Evolutionary conservation across 768 basidiomycete species (phyloP), one percentile per base, ranked within the genome.

Genomic region (Psilocybe cubensis): DNA sequence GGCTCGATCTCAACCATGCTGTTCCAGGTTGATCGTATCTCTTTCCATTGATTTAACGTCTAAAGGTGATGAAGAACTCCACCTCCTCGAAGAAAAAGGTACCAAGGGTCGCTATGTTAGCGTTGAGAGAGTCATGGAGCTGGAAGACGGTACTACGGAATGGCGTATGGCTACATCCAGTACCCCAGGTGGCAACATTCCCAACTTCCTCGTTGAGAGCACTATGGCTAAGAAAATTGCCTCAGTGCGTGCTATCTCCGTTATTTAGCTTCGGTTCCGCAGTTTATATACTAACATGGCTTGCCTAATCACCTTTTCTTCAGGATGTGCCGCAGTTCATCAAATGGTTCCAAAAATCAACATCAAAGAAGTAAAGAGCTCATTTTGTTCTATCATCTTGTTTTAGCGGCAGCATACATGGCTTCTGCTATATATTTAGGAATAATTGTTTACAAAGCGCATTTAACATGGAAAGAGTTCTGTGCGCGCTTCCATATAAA

Each of bases 131-230:
- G 64, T 93, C 51, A 70, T 74, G 41, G 87, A 88, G 68, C 79
- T 86, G 38, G 82, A 81, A 18, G 74, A 83, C 58, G 91, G 87
- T 48, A 81, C 71, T 46, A 82, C 84, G 11, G 89, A 91, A 70
- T 92, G 90, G 90, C 77, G 83, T 38, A 91, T 92, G 90, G 90
- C 89, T 2, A 89, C 88, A 2, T 86, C 87, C 23, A 87, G 86
- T 62, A 83, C 82, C 2, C 83, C 88, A 11, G 89, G 88, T 23
- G 91, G 91, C 21, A 79, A 69, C 51, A 86, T 92, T 42, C 90
- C 90, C 0, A 72, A 75, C 14, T 89, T 87, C 60, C 55, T 92
- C 57, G 80, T 81, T 3, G 87, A 91, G 59, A 76, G 70, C 56
- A 79, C 78, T 27, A 81, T 92, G 79, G 75, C 83, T 3, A 76